A percentile compares a stretch with the other conserved stretches of the same genome.
phyloP scores from a whole-genome alignment of 176 grass and related monocot genomes.

The Oryza meridionalis region DNA sequence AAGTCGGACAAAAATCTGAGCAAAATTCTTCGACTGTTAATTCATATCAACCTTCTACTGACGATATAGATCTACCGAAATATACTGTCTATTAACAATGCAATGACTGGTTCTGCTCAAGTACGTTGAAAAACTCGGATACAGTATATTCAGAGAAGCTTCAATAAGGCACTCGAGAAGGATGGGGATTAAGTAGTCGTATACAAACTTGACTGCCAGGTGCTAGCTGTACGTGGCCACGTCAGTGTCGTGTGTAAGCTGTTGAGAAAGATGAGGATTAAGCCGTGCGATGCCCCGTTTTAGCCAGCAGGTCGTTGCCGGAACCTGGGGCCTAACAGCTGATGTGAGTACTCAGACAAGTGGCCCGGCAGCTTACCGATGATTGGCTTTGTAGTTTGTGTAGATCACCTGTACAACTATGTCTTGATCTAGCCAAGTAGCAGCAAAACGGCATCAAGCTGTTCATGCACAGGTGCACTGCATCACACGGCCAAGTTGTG shows the following conservation, averaged over 20 bases:
- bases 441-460: background rate
- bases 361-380: background rate
- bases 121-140: background rate
- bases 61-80: too few relatives aligned
- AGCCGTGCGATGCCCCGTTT: background rate
- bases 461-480: background rate
- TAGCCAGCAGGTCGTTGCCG: background rate
- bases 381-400: background rate
- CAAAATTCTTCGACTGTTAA: too few relatives aligned
- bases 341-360: background rate
- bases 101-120: too few relatives aligned
- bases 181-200: background rate
- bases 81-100: too few relatives aligned
- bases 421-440: background rate
- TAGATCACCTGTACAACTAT: background rate
- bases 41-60: too few relatives aligned
- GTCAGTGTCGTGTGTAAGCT: background rate
- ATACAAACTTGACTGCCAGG: background rate
- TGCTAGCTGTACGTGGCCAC: background rate
- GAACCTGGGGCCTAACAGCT: slow-evolving; percentile 2
- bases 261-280: background rate
- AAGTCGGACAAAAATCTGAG: too few relatives aligned
- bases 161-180: background rate
- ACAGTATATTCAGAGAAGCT: background rate
- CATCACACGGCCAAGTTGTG: background rate